Percentiles rank a stretch among this genome's conserved stretches.
Conservation (phyloP, 495 filamentous ascomycete genomes). For the Penicillium dipodomyicola region DNA sequence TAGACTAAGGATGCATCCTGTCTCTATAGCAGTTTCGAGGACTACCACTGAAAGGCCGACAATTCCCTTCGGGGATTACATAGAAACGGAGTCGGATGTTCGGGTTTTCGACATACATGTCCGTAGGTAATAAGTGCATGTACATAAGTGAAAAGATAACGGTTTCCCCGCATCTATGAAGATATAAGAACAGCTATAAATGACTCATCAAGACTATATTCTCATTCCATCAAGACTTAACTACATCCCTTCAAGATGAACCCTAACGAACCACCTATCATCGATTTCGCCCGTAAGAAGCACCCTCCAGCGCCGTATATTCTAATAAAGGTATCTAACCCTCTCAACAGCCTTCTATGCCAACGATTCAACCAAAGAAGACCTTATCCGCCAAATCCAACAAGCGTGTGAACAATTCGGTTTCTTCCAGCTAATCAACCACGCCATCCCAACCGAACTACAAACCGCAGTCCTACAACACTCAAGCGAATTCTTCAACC, state of each 20-base stretch:
- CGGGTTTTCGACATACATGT: neutral
- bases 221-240: neutral
- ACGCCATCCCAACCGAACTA: constrained; percentile 66
- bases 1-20: no score
- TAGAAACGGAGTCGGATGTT: neutral
- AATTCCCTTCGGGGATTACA: neutral
- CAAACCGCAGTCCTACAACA: constrained; percentile 64
- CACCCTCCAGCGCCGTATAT: neutral
- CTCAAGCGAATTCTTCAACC: constrained; percentile 70
- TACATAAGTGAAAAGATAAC: neutral
- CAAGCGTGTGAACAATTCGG: constrained; percentile 56
- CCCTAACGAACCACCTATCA: constrained; percentile 14
- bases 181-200: neutral
- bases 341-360: constrained; percentile 17
- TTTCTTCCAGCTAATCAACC: constrained; percentile 80
- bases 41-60: neutral
- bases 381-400: constrained; percentile 15
- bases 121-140: neutral
- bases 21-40: no score
- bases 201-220: neutral
- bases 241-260: neutral
- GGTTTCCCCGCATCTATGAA: neutral
- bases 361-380: constrained; percentile 10
- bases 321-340: neutral
- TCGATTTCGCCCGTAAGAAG: constrained; percentile 19